phyloP scores from a whole-genome alignment of 139 green algal species.

The Diplosphaera chodatii region DNA sequence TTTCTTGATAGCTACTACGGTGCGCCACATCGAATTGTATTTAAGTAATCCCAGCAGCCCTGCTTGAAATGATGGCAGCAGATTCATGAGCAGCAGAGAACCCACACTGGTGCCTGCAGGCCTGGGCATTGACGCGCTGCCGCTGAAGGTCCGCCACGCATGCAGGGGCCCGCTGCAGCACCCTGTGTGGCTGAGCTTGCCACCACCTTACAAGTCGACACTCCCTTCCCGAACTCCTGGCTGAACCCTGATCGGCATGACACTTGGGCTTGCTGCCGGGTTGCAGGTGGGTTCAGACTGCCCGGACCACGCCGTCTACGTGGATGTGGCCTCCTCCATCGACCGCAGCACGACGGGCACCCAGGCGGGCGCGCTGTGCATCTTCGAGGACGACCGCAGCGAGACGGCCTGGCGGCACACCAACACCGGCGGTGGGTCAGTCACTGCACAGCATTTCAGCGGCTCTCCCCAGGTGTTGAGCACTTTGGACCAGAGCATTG shows the following conservation, averaged over 20 bases:
- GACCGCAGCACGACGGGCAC: background rate
- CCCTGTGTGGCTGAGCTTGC: no score
- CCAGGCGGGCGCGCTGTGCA: background rate
- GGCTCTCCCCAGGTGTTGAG: no score
- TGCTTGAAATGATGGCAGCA: no score
- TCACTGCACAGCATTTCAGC: no score
- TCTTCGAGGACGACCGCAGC: background rate
- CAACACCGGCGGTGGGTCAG: background rate
- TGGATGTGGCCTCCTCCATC: background rate
- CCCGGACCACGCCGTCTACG: background rate
- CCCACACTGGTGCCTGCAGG: background rate
- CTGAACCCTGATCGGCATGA: background rate
- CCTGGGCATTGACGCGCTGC: background rate
- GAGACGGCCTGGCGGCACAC: background rate
- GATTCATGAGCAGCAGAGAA: background rate
- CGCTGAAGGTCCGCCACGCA: background rate
- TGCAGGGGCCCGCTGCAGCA: no score
- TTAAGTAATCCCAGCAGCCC: no score
- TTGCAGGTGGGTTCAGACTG: background rate
- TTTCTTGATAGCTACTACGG: background rate
- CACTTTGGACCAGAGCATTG: no score
- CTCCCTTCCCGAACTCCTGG: background rate
- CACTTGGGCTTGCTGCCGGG: background rate
- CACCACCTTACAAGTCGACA: background rate
- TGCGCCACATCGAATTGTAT: no score